Base-by-base conservation (phyloP, 2,329 filamentous ascomycete genomes). In the Claviceps quebecensis region DNA sequence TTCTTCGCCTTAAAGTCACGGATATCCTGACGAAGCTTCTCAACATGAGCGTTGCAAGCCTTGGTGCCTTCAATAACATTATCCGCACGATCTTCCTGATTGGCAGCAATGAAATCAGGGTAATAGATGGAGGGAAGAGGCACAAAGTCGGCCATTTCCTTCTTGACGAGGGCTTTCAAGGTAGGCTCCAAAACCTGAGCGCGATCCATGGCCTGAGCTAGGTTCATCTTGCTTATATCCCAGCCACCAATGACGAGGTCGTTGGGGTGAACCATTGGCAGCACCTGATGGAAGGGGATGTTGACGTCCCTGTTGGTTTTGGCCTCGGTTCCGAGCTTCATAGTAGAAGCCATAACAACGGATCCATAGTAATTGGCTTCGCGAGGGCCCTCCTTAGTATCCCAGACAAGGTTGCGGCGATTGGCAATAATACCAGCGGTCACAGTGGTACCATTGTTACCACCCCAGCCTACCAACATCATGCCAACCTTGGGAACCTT, bases 371-470 rank as follows among this genome's bases (percentile, higher is more conserved):
- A 98, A 74, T 98, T 98, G 70, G 93, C 85, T 57, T 80, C 75
- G 57, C 82, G 87, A 59, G 79, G 73, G 50, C 90, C 90, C 70
- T 96, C 88, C 64, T 91, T 90, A 62, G 93, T 97, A 57, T 96
- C 87, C 93, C 93, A 98, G 55, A 76, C 74, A 53, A 97, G 79
- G 53, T 81, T 78, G 60, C 84, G 86, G 66, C 87, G 86, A 73
- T 98, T 98, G 71, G 91, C 93, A 66, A 98, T 79, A 70, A 98
- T 95, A 68, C 91, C 93, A 56, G 93, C 93, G 54, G 93, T 97
- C 56, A 98, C 88, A 53, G 93, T 98, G 58, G 88, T 88, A 58
- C 93, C 93, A 67, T 98, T 98, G 81, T 98, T 98, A 65, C 93
- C 93, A 70, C 93, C 93, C 82, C 86, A 91, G 57, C 93, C 93